Evolutionary conservation across 2,329 filamentous ascomycete genomes (phyloP).

Genomic region (Penicillium hesseltinei): DNA sequence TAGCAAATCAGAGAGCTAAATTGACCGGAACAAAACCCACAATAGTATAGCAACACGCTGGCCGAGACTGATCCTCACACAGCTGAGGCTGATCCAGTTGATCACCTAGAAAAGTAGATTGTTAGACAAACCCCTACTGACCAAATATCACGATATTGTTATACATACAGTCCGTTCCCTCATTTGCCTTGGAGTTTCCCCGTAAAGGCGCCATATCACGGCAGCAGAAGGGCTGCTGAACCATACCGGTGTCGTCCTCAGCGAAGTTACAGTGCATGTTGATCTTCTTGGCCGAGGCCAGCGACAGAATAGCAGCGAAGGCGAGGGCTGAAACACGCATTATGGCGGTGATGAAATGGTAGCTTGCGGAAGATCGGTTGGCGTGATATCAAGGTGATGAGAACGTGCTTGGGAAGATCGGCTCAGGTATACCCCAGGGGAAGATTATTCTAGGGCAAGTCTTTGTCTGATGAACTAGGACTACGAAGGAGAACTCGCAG

Average conservation of each 20-base stretch:
- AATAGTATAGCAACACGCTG: conserved; percentile 33
- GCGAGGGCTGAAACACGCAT: conserved; percentile 22
- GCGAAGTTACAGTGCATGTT: conserved; percentile 31
- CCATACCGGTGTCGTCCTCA: conserved; percentile 24
- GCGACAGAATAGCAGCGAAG: conserved; percentile 15
- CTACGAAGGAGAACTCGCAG: conserved; percentile 10
- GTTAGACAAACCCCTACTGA: conserved; percentile 9
- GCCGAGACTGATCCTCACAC: conserved; percentile 27
- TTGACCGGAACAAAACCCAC: conserved; percentile 21
- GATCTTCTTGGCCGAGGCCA: conserved; percentile 22
- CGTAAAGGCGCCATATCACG: conserved; percentile 20
- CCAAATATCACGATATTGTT: neutral
- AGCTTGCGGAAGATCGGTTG: neutral
- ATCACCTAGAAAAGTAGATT: conserved; percentile 13
- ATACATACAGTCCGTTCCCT: conserved; percentile 27
- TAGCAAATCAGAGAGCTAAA: neutral
- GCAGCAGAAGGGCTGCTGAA: conserved; percentile 34
- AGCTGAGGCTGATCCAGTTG: conserved; percentile 18
- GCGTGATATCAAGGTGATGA: neutral
- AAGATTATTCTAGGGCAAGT: neutral
- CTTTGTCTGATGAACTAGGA: neutral
- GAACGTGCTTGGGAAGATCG: neutral
- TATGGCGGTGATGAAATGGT: conserved; percentile 1
- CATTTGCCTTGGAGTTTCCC: conserved; percentile 21
- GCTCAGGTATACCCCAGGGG: conserved; percentile 10